Percentiles rank a stretch among this genome's conserved stretches.
These are phyloP conservation scores for Cucumis hystrix DNA, from an alignment of 306 rosid genomes.

Conservation along the genomic window DNA sequence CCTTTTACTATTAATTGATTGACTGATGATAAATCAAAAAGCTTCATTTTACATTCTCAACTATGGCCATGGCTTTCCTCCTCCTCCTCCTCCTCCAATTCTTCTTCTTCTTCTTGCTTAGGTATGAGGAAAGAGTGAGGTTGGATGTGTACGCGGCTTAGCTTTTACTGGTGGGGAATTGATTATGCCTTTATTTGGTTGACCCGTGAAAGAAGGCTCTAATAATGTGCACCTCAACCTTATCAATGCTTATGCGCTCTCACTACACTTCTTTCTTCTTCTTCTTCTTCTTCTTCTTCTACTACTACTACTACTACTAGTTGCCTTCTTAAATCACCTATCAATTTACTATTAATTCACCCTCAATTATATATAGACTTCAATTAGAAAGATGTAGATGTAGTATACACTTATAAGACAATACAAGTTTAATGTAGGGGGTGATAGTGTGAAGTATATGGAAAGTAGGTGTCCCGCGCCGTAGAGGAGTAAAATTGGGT, in stretches of 20 bases:
- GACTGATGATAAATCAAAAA: neutral
- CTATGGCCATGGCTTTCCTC: neutral
- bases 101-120: neutral
- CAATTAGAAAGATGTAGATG: no score
- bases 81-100: neutral
- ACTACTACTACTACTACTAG: neutral
- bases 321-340: neutral
- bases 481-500: neutral
- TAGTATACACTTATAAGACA: no score
- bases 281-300: no score
- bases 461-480: neutral
- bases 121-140: neutral
- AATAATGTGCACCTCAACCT: neutral
- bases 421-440: neutral
- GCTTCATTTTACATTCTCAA: constrained; percentile 7
- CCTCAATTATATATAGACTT: no score
- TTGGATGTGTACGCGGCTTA: neutral
- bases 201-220: neutral
- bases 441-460: neutral
- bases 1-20: neutral
- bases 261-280: neutral
- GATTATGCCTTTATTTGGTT: constrained; percentile 2
- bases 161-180: constrained; percentile 1
- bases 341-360: no score
- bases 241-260: neutral